Evolutionary conservation across 2,329 filamentous ascomycete genomes (phyloP), one percentile per base, ranked within the genome.

Genomic region (Cercospora berteroae): DNA sequence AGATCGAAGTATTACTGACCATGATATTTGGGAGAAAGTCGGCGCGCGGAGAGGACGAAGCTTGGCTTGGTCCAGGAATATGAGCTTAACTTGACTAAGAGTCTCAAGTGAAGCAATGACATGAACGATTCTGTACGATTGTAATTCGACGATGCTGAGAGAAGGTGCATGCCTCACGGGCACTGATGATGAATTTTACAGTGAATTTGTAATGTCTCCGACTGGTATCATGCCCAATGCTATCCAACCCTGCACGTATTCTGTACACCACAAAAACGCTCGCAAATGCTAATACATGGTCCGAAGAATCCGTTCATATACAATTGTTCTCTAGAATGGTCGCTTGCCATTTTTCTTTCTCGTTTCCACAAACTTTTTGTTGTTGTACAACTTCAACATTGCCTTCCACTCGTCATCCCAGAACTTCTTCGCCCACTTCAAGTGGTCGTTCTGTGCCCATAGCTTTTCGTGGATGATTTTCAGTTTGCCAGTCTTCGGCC

Each of bases 401-500:
- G 65, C 66, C 16, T 58, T 55, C 64, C 69, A 70, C 56, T 64
- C 68, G 57, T 69, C 68, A 7, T 56, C 31, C 44, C 69, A 72
- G n/a, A 64, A 67, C 12, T 63, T 56, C 59, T 67, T 56, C n/a
- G 65, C 66, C 68, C 68, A 72, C 27, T 57, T 64, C 52, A 69
- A 33, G 23, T 58, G 48, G 9, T 67, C 62, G 33, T 69, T 67
- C 23, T 63, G 27, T 6, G 66, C 42, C 70, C 70, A 72, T 25
- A 72, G 50, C 59, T 72, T 72, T 39, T 72, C 70, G 56, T 72
- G 70, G 29, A 72, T 66, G 25, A 71, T 71, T 61, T 71, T 71
- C n/a, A 72, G 23, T 12, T 67, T 63, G 31, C 67, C 67, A 3
- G 60, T 56, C 64, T 64, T 65, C 1, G 57, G 64, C 10, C 68